Base-by-base conservation (phyloP, 2,329 filamentous ascomycete species). In the Pseudocercospora fijiensis region DNA sequence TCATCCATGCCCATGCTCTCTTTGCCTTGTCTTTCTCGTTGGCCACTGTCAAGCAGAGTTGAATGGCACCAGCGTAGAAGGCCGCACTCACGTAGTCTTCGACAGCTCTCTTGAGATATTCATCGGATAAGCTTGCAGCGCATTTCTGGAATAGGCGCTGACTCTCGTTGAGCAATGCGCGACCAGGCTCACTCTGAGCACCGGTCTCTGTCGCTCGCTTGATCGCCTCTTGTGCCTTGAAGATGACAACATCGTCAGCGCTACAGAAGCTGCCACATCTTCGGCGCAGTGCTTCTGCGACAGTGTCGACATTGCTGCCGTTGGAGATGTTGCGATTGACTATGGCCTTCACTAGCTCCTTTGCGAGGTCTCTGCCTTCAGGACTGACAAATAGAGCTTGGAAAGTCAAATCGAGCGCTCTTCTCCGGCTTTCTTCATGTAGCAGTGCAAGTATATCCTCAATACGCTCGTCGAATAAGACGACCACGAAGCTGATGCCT, bases 201-300 rank as follows among this genome's bases (percentile, higher is more conserved):
- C 88, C 86, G 55, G 90, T 86, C 75, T 97, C 93, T 1, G 88
- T 88, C 0, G 94, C 94, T 70, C 91, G 86, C 81, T 96, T 96
- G 59, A 98, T 81, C 72, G 94, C 90, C 77, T 99, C 95, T 75
- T 98, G 94, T 0, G 95, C 95, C 78, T 96, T 98, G 87, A 99
- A 99, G 70, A 97, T 94, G 68, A 98, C 88, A 1, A 98, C 95
- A 79, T 99, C 95, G 68, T 99, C 94, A 0, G 94, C 88, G 73
- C 93, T 97, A 77, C 95, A 99, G 84, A 99, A 99, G 78, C 90
- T 97, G 66, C 95, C 96, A 71, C 95, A 99, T 71, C 93, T 87
- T 71, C 95, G 85, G 53, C 95, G 86, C 57, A 99, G 81, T n/a
- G 93, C 92, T 77, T 99, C 95, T 0, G 95, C 94, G 24, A 99